A percentile compares a stretch with the other conserved stretches of the same genome.
Conservation (phyloP, 1,284 basidiomycete genomes). For the Heimioporus retisporus region DNA sequence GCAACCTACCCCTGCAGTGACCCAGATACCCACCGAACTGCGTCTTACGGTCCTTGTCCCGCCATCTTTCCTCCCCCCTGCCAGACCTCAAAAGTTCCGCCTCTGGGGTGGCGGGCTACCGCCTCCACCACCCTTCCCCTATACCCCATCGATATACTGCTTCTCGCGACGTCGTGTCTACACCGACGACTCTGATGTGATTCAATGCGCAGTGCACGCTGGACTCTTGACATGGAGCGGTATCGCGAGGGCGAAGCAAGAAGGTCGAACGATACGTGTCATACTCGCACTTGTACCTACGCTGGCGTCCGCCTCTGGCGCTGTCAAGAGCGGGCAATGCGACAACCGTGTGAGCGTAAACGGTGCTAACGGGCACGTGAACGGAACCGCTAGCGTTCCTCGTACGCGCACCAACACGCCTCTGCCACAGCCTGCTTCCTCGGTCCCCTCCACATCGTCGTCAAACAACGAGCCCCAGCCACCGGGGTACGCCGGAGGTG, state of each 20-base stretch:
- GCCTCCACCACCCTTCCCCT: slow-evolving; percentile 48
- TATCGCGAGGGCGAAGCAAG: slow-evolving; percentile 57
- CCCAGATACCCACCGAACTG: slow-evolving; percentile 54
- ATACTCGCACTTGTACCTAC: slow-evolving; percentile 54
- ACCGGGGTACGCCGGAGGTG: slow-evolving; percentile 49
- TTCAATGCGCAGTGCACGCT: slow-evolving; percentile 80
- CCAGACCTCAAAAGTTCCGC: slow-evolving; percentile 58
- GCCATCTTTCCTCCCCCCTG: slow-evolving; percentile 62
- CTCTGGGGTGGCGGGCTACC: slow-evolving; percentile 78
- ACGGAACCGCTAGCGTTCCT: slow-evolving; percentile 41
- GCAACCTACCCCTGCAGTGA: slow-evolving; percentile 22
- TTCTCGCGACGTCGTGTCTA: slow-evolving; percentile 60
- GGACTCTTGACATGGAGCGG: slow-evolving; percentile 72
- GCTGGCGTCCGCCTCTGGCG: slow-evolving; percentile 42
- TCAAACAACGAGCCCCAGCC: slow-evolving; percentile 29
- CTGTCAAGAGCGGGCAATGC: slow-evolving; percentile 32
- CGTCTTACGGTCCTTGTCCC: slow-evolving; percentile 72
- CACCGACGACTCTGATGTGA: slow-evolving; percentile 80
- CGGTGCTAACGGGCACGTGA: slow-evolving; percentile 38
- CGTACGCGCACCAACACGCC: slow-evolving; percentile 44
- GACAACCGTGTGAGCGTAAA: slow-evolving; percentile 25
- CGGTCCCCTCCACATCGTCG: slow-evolving; percentile 36
- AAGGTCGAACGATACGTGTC: slow-evolving; percentile 65
- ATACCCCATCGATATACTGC: slow-evolving; percentile 34
- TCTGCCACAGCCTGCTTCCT: slow-evolving; percentile 30